Evolutionary conservation across 2,329 filamentous ascomycete genomes (phyloP).

Genomic region (Neonectria magnoliae): DNA sequence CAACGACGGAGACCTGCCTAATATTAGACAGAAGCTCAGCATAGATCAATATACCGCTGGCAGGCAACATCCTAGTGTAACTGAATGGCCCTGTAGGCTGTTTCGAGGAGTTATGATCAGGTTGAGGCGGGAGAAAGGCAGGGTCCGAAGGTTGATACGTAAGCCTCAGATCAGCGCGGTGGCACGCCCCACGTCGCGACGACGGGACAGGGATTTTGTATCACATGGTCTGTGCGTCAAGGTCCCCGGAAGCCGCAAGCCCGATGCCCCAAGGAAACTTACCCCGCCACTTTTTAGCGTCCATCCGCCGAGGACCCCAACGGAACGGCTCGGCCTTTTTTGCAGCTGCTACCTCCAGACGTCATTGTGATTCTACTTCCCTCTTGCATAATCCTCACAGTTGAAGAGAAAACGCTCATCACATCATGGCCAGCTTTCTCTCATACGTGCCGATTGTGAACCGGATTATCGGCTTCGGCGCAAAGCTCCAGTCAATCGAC

Average conservation of each 20-base stretch:
- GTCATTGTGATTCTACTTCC: constrained; percentile 35
- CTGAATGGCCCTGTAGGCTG: background rate
- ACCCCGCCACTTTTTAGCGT: constrained; percentile 42
- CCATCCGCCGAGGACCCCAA: constrained; percentile 40
- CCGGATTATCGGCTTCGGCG: constrained; percentile 37
- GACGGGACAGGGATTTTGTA: background rate
- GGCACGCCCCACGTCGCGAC: background rate
- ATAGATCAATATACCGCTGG: constrained; percentile 58
- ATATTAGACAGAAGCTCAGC: constrained; percentile 74
- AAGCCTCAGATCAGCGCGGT: background rate
- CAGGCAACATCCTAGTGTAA: constrained; percentile 27
- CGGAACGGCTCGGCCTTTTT: constrained; percentile 33
- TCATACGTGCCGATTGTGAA: constrained; percentile 47
- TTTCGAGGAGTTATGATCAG: background rate
- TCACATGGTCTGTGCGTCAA: constrained; percentile 33
- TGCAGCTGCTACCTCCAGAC: constrained; percentile 24
- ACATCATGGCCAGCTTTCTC: constrained; percentile 48
- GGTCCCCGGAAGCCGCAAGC: background rate
- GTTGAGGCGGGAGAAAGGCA: background rate
- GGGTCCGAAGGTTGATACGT: background rate
- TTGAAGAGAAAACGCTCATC: constrained; percentile 9
- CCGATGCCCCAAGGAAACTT: constrained; percentile 34
- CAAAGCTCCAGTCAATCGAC: constrained; percentile 54
- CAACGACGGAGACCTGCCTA: constrained; percentile 69
- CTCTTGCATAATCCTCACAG: constrained; percentile 26